Evolutionary conservation across 371 early-diverging fungal genomes (phyloP).

Genomic region (Mortierella sp.): DNA sequence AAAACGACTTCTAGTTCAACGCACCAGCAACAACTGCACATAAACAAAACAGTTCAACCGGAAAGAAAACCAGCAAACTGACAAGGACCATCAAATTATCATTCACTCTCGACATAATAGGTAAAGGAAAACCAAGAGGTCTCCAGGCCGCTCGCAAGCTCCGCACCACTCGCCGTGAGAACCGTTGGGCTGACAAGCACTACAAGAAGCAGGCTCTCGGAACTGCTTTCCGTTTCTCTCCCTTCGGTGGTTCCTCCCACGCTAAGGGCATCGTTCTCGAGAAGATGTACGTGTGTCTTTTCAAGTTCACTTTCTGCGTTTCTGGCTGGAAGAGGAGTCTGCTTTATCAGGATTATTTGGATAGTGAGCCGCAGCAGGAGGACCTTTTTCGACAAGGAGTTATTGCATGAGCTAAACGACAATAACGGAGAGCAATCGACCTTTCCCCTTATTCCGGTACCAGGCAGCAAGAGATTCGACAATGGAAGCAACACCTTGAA

Average conservation of each 20-base stretch:
- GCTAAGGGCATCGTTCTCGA: constrained; percentile 99
- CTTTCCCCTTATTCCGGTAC: not conserved
- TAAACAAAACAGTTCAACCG: constrained; percentile 98
- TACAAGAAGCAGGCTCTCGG: constrained; percentile 99
- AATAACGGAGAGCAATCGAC: not conserved
- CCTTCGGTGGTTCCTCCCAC: constrained; percentile 99
- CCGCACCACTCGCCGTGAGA: constrained; percentile 96
- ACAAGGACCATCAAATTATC: constrained; percentile 78
- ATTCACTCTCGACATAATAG: constrained; percentile 54
- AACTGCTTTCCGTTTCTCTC: constrained; percentile 97
- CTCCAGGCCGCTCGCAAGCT: constrained; percentile 99
- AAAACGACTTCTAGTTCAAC: not conserved
- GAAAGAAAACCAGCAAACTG: constrained; percentile 99
- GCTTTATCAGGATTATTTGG: constrained; percentile 12
- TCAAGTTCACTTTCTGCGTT: too few relatives aligned
- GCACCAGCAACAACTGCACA: constrained; percentile 65
- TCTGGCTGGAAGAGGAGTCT: constrained; percentile 46
- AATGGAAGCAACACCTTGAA: not conserved
- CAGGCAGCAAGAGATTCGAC: not conserved
- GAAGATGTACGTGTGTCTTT: constrained; percentile 89
- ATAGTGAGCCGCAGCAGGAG: not conserved
- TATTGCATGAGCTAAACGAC: not conserved
- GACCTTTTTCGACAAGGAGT: too few relatives aligned
- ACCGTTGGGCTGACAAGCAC: constrained; percentile 99
- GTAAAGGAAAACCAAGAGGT: constrained; percentile 98